Evolutionary conservation across 169 alveolate genomes (phyloP), one percentile per base, ranked within the genome.

Genomic region (Eimeria mitis): DNA sequence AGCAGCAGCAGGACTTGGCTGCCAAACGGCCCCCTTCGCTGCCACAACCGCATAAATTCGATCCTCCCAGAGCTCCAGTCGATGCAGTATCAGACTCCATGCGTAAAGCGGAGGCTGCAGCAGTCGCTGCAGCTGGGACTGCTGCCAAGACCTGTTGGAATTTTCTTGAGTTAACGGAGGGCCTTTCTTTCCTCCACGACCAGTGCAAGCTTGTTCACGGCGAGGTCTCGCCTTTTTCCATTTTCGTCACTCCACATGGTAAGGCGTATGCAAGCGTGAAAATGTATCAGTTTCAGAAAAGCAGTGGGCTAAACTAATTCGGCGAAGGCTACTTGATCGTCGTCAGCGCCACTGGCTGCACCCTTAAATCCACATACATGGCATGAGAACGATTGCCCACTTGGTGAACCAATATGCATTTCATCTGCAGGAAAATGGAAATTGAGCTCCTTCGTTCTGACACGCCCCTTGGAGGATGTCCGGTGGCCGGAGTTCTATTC

Each of bases 221-320:
- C 34, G 90, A 68, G 42, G 85, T 91, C 31, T 75, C 73, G 49
- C 95, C 95, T 34, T 85, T 91, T 71, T 59, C 85, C 34, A 49
- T 91, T 19, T 91, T 91, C 91, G 95, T 91, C 95, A 91, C 95
- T 11, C 85, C 89, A 23, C 56, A 91, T 49, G 95, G 95, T 91
- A 44, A 31, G 91, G 47, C 42, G 8, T 37, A 89, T 78, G 83
- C 47, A 31, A 70, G 21, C 37, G 23, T 49, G 88, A 78, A 78
- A 42, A 47, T 47, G 47, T 28, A 25, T 13, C 25, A 25, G 88
- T 13, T 5, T 40, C 28, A 40, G 54, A 3, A 68, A 13, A 11
- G 44, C 76, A 40, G n/a, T 4, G 5, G 52, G 52, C 25, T 71
- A 40, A 0, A 71, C 31, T 40, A 37, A 16, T 71, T 71, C n/a